Base-by-base conservation (phyloP, 202 grass and related monocot species). In the Cymbopogon flexuosus region DNA sequence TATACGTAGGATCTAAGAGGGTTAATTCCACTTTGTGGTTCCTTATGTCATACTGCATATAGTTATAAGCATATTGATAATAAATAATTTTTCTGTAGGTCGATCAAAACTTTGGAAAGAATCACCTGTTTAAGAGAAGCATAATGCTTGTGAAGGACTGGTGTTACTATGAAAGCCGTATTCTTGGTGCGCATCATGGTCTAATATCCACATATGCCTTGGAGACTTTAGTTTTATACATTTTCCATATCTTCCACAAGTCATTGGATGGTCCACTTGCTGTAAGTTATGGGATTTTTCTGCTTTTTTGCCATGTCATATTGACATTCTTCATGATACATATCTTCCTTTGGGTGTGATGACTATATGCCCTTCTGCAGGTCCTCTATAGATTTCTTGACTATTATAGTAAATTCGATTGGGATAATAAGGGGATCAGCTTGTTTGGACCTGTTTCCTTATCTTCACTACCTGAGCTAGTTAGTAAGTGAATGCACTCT, bases 141-240 rank as follows among this genome's bases (percentile, higher is more conserved):
- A 98, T 98, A 85, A 94, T 98, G 80, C 85, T 98, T 67, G 93
- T 98, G 75, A 98, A 98, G 81, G 78, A 92, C 65, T 98, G 95
- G 95, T 98, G 95, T 75, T 98, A 94, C 81, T 98, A 98, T 33
- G 95, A 98, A 87, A 98, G 95, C 39, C 95, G 92, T 54, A 98
- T 98, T 85, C 95, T 98, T 79, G 95, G 95, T 63, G 95, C 95
- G 68, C 88, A 98, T 72, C 95, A 94, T 86, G 95, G 92, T 84
- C 83, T 98, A 75, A 94, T 98, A 78, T 98, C 95, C 21, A 98
- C 95, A 3, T 98, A 98, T 79, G 95, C 95, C 16, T 98, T 98
- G 88, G 95, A 98, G 87, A 94, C 74, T 84, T 79, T 98, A 70
- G 88, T 98, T 29, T 57, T 98, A 66, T 94, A 89, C 77, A 89